A percentile compares a stretch with the other conserved stretches of the same genome.
phyloP scores from a whole-genome alignment of 169 alveolate genomes.

The Theileria orientalis region DNA sequence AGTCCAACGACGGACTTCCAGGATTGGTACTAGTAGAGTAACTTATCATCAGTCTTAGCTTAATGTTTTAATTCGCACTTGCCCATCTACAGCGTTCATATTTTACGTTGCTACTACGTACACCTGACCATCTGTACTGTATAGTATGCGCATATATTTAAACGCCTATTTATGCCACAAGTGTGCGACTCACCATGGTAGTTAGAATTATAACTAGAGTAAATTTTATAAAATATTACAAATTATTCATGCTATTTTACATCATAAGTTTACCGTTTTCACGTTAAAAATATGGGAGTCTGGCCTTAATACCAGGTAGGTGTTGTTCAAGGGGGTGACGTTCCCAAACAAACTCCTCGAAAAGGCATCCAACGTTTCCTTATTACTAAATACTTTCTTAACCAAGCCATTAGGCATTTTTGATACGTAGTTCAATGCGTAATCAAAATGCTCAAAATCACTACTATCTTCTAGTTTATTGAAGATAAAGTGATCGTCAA shows the following conservation, averaged over 20 bases:
- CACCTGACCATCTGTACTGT: too few species aligned
- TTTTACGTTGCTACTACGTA: too few species aligned
- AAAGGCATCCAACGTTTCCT: constrained; percentile 2
- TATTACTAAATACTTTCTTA: constrained; percentile 24
- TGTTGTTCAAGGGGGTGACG: constrained; percentile 6
- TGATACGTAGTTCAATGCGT: neutral
- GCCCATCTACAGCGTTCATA: constrained; percentile 11
- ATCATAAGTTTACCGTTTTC: neutral
- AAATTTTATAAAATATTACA: neutral
- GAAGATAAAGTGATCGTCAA: constrained; percentile 25
- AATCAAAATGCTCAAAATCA: neutral
- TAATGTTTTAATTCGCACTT: neutral
- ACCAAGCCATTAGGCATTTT: neutral
- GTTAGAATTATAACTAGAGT: neutral
- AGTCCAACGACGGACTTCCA: constrained; percentile 9
- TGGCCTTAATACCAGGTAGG: constrained; percentile 42
- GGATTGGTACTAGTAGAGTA: neutral
- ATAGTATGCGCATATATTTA: too few species aligned
- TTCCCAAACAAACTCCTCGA: constrained; percentile 3
- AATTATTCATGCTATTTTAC: neutral
- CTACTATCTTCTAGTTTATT: neutral
- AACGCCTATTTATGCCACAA: too few species aligned
- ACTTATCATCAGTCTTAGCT: neutral
- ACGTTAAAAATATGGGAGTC: constrained; percentile 42
- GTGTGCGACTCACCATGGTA: too few species aligned